Evolutionary conservation across 1,139 yeast species (phyloP).

Genomic region (Candida pseudoviswanathii): DNA sequence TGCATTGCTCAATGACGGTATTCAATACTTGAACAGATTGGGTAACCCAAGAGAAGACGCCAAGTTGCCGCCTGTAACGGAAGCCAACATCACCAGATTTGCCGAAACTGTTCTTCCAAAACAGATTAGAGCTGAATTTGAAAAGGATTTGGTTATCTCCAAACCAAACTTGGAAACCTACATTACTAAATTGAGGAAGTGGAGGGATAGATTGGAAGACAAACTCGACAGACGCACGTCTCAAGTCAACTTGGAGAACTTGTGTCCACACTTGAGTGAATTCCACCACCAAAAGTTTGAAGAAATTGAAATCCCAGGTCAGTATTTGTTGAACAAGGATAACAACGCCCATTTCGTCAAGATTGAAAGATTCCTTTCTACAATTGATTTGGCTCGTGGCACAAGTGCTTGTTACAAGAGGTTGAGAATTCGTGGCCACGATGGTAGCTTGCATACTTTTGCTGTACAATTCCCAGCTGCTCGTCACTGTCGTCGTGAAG

Average conservation of each 20-base stretch:
- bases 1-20: conserved; percentile 91
- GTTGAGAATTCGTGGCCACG: conserved; percentile 87
- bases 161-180: conserved; percentile 91
- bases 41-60: conserved; percentile 89
- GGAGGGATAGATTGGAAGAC: conserved; percentile 94
- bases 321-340: conserved; percentile 81
- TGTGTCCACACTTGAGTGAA: conserved; percentile 94
- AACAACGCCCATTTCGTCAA: conserved; percentile 85
- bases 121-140: conserved; percentile 87
- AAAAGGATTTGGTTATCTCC: conserved; percentile 82
- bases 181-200: conserved; percentile 76
- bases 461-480: conserved; percentile 98
- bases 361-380: conserved; percentile 90
- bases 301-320: conserved; percentile 97
- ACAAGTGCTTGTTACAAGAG: conserved; percentile 92
- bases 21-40: conserved; percentile 80
- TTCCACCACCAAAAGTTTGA: conserved; percentile 98
- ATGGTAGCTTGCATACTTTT: conserved; percentile 88
- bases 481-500: conserved; percentile 95
- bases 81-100: conserved; percentile 83
- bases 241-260: conserved; percentile 78
- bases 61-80: conserved; percentile 87
- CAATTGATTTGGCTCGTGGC: conserved; percentile 86
- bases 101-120: conserved; percentile 94
- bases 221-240: conserved; percentile 82